Percentiles rank a stretch among this genome's conserved stretches.
Conservation (phyloP, 495 filamentous ascomycete species). For the Neurospora tetrasperma region DNA sequence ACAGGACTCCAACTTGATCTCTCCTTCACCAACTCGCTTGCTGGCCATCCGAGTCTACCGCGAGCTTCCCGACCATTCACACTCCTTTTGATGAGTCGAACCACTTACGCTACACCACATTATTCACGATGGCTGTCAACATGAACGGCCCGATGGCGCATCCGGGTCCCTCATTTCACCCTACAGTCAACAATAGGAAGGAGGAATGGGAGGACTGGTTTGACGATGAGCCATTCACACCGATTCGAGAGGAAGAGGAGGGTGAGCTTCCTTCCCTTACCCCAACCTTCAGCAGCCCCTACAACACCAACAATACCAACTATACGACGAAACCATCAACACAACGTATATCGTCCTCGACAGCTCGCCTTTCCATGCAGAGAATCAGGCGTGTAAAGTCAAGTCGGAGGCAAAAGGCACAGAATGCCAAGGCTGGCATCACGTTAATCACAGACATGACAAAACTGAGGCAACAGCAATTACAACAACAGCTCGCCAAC, state of each 20-base stretch:
- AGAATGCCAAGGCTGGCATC: constrained; percentile 50
- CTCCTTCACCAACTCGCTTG: background rate
- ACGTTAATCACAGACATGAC: constrained; percentile 54
- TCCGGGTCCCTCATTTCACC: background rate
- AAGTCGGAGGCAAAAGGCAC: constrained; percentile 39
- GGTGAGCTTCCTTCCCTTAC: constrained; percentile 20
- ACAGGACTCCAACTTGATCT: background rate
- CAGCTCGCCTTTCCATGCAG: constrained; percentile 23
- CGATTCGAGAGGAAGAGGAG: constrained; percentile 12
- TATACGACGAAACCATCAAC: constrained; percentile 5
- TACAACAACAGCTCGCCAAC: constrained; percentile 13
- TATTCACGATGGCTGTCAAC: constrained; percentile 1
- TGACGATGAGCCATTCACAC: constrained; percentile 26
- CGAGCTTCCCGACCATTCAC: background rate
- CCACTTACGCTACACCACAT: background rate
- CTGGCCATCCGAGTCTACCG: background rate
- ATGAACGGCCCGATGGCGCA: constrained; percentile 12
- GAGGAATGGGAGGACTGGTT: constrained; percentile 43
- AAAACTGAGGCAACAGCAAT: constrained; percentile 23
- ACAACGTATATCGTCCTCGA: constrained; percentile 9
- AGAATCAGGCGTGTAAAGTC: constrained; percentile 35
- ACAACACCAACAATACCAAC: constrained; percentile 2
- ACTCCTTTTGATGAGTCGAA: background rate
- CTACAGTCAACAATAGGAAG: constrained; percentile 8
- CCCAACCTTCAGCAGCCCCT: constrained; percentile 6